phyloP scores from a whole-genome alignment of 2,329 filamentous ascomycete species.

The Exserohilum turcica region DNA sequence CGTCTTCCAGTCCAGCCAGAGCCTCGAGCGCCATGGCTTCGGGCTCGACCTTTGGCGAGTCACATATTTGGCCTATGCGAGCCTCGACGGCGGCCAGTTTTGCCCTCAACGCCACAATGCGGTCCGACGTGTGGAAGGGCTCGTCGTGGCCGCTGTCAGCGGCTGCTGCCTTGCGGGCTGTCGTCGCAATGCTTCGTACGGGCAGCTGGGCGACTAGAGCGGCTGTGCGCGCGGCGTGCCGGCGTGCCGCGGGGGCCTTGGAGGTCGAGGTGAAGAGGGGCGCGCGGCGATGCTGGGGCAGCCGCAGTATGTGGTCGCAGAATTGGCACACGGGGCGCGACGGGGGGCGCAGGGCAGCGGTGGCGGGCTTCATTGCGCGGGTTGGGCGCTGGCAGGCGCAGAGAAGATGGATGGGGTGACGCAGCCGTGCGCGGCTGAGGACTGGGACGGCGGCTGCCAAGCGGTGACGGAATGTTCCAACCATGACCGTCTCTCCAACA shows the following conservation, averaged over 20 bases:
- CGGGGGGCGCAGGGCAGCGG: slow-evolving; percentile 33
- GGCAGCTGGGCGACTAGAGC: slow-evolving; percentile 21
- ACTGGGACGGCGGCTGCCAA: slow-evolving; percentile 6
- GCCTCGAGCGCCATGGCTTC: slow-evolving; percentile 29
- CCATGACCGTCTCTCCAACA: slow-evolving; percentile 19
- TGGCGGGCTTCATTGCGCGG: slow-evolving; percentile 36
- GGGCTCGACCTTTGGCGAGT: slow-evolving; percentile 35
- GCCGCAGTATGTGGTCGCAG: slow-evolving; percentile 41
- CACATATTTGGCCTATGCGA: slow-evolving; percentile 32
- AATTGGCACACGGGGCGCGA: slow-evolving; percentile 42
- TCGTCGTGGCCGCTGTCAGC: slow-evolving; percentile 19
- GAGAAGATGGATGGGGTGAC: slow-evolving; percentile 24
- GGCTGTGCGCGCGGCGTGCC: slow-evolving; percentile 27
- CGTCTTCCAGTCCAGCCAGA: slow-evolving; percentile 28
- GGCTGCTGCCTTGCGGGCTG: slow-evolving; percentile 20
- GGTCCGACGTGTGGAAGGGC: slow-evolving; percentile 22
- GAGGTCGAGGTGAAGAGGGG: slow-evolving; percentile 33
- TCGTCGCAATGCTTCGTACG: slow-evolving; percentile 30
- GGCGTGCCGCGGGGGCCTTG: slow-evolving; percentile 32
- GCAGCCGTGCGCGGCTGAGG: slow-evolving; percentile 25
- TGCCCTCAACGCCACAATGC: slow-evolving; percentile 26
- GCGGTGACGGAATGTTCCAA: slow-evolving; percentile 17
- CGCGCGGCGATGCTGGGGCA: slow-evolving; percentile 35
- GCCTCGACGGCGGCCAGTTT: slow-evolving; percentile 34
- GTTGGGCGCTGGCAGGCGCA: slow-evolving; percentile 11